Percentiles rank a stretch among this genome's conserved stretches.
Evolutionary conservation across 345 rosid genomes (phyloP).

Genomic region (Hirschfeldia incana): DNA sequence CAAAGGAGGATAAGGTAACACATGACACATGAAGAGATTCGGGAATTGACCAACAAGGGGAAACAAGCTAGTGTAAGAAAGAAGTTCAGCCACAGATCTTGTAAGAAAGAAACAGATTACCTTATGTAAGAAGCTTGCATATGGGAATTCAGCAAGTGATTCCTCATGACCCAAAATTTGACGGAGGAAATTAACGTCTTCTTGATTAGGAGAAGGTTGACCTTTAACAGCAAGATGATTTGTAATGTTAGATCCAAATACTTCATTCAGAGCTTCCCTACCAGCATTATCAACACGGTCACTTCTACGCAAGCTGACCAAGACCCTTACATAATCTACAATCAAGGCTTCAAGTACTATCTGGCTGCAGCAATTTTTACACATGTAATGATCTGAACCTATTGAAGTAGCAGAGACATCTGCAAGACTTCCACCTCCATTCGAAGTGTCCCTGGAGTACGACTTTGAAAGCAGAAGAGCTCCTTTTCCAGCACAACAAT

Average conservation of each 20-base stretch:
- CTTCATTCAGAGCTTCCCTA: slow-evolving; percentile 59
- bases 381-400: slow-evolving; percentile 57
- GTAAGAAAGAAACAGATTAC: slow-evolving; percentile 43
- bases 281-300: slow-evolving; percentile 70
- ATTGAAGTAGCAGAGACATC: slow-evolving; percentile 57
- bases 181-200: slow-evolving; percentile 40
- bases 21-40: not conserved
- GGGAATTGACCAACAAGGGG: not conserved
- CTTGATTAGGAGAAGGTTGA: slow-evolving; percentile 41
- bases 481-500: slow-evolving; percentile 91
- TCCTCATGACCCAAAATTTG: slow-evolving; percentile 64
- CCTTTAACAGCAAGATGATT: slow-evolving; percentile 45
- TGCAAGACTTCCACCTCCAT: slow-evolving; percentile 63
- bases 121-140: slow-evolving; percentile 76
- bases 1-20: not conserved
- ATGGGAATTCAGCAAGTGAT: slow-evolving; percentile 94
- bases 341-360: slow-evolving; percentile 74
- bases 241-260: slow-evolving; percentile 51
- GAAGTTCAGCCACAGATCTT: not conserved
- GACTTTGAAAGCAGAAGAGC: slow-evolving; percentile 65
- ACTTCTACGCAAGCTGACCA: slow-evolving; percentile 77
- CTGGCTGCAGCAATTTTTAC: slow-evolving; percentile 73
- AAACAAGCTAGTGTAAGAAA: not conserved
- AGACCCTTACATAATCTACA: slow-evolving; percentile 82
- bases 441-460: slow-evolving; percentile 55